Base-by-base conservation (phyloP, 495 filamentous ascomycete species). In the Chaetomium tenue region DNA sequence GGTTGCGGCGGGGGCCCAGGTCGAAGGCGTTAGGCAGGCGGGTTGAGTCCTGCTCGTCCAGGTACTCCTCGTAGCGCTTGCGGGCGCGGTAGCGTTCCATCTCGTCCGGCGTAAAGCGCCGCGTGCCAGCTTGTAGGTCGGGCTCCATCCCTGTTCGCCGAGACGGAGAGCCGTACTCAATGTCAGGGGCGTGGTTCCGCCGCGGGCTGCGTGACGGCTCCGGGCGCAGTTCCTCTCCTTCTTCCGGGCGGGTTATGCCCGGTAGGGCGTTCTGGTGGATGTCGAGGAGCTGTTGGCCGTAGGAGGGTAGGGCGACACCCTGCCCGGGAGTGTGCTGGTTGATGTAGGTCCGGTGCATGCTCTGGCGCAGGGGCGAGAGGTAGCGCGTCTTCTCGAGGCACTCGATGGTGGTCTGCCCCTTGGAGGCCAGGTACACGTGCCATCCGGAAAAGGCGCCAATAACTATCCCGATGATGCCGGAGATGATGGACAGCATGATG, bases 301-400 rank as follows among this genome's bases (percentile, higher is more conserved):
- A 91, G 55, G 80, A 83, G 42, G 88, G 87, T 0, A 86, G 76
- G 18, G 79, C 60, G n/a, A 81, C 63, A 37, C 76, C 78, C 68
- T 70, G 74, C 18, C 82, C 80, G 58, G 70, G 68, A 13, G 78
- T 78, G 26, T 80, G 77, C 64, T 83, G 78, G 65, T 85, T 81
- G 56, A 81, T 73, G 58, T 81, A 83, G 63, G 83, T 81, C 71
- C 85, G 77, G 63, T 90, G 86, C 74, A 93, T 81, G 23, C 81
- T 82, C 65, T 86, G 88, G 52, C 87, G 84, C 30, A 95, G 74
- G 3, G 92, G 91, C 9, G 87, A 89, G 0, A 96, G 83, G 73
- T 98, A 98, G 47, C 95, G 86, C 0, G 92, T 97, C 73, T 92
- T 96, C 79, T 98, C 95, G 47, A 98, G 75, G 67, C 87, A 92